Base-by-base conservation (phyloP, 1,284 basidiomycete species). In the Cryptococcus hybrid region DNA sequence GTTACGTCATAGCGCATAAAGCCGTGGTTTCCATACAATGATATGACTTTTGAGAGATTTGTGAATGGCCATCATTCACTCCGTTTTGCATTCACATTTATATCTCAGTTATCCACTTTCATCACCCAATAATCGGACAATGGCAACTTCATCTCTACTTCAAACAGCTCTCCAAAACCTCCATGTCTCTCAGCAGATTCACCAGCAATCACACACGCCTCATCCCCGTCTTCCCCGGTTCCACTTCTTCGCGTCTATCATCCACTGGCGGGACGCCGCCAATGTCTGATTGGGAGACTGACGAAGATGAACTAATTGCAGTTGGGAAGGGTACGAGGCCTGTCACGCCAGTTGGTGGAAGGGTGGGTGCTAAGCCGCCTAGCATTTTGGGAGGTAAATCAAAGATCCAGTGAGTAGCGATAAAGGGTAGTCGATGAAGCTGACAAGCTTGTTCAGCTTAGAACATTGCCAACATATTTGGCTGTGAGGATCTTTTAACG, bases 391-490 rank as follows among this genome's bases (percentile, higher is more conserved):
- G 59, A 38, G 61, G 61, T 11, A 68, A 57, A 39, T 51, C 56
- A 3, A 63, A 54, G 74, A 76, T 68, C 74, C 75, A 24, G 75
- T 77, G 59, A 62, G 75, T 71, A 9, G 9, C 13, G n/a, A 12
- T 5, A 18, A 15, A 49, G 11, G 47, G 49, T 30, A 45, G 7
- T 24, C 42, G 51, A 37, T 18, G 12, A 9, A 46, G 34, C 35
- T 49, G 56, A 49, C 24, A 24, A n/a, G 3, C 7, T n/a, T 30
- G 9, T 30, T 12, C 55, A 78, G 76, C 81, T 94, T 9, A 84
- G 83, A 57, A 82, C 80, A 1, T 82, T 94, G 48, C 88, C 89
- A 1, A 92, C 90, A 2, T 87, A 90, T 61, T 67, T 92, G 9
- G 85, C 86, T 0, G 90, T 92, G 65, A 80, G 83, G 34, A 84